phyloP scores from a whole-genome alignment of 2,329 filamentous ascomycete species.

The Aspergillus amoenus region DNA sequence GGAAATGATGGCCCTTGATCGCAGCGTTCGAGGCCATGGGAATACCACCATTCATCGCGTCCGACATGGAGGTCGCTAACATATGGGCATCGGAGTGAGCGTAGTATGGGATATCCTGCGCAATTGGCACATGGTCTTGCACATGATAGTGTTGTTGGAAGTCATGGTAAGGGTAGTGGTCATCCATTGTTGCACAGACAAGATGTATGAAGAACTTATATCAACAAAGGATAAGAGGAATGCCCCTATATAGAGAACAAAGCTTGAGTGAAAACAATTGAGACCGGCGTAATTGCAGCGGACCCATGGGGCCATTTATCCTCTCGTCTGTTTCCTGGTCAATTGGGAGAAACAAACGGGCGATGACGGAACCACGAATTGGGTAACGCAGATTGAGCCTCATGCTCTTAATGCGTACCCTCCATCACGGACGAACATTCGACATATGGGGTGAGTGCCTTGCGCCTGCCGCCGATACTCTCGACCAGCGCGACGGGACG shows the following conservation, averaged over 20 bases:
- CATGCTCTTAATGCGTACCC: conserved; percentile 1
- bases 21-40: background rate
- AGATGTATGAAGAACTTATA: background rate
- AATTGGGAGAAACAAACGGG: background rate
- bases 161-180: conserved; percentile 1
- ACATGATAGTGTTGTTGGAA: background rate
- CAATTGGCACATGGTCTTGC: background rate
- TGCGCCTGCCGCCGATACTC: background rate
- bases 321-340: background rate
- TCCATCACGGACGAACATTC: conserved; percentile 1
- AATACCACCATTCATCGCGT: conserved; percentile 1
- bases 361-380: background rate
- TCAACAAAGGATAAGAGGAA: conserved; percentile 2
- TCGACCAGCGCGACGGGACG: background rate
- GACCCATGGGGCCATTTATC: conserved; percentile 11
- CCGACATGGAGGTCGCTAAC: background rate
- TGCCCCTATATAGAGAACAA: background rate
- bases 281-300: background rate
- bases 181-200: conserved; percentile 11
- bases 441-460: background rate
- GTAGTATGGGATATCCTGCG: conserved; percentile 10
- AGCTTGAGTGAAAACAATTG: conserved; percentile 2
- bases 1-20: background rate
- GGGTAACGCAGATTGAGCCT: conserved; percentile 8
- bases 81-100: background rate